Conservation (phyloP, 2,329 filamentous ascomycete genomes). For the Bimuria novae-zelandiae region DNA sequence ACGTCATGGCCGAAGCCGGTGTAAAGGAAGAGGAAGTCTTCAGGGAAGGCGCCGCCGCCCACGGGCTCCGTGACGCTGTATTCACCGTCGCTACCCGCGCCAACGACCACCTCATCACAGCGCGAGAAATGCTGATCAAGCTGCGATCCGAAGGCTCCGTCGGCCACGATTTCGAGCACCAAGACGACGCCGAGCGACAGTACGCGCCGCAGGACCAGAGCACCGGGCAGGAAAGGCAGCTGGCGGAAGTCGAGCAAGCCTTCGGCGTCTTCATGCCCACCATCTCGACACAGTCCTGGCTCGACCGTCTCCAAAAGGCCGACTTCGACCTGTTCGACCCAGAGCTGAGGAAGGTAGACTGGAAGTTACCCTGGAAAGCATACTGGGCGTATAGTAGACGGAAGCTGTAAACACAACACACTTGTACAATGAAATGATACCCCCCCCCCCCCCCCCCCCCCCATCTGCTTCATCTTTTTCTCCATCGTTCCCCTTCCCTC, state of each 20-base stretch:
- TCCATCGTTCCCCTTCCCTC: no score
- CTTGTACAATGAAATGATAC: slow-evolving; percentile 10
- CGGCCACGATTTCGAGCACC: slow-evolving; percentile 88
- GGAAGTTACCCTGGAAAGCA: slow-evolving; percentile 84
- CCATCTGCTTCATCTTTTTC: not conserved
- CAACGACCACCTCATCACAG: slow-evolving; percentile 94
- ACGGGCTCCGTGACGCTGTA: slow-evolving; percentile 83
- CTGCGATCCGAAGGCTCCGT: slow-evolving; percentile 73
- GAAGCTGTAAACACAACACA: slow-evolving; percentile 47
- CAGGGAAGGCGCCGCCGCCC: slow-evolving; percentile 74
- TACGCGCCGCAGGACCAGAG: slow-evolving; percentile 50
- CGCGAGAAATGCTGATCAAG: slow-evolving; percentile 85
- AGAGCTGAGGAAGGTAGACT: slow-evolving; percentile 67
- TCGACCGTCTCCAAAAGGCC: slow-evolving; percentile 74
- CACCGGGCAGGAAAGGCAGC: slow-evolving; percentile 44
- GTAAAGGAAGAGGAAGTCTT: slow-evolving; percentile 90
- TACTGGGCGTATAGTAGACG: slow-evolving; percentile 64
- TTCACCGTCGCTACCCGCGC: slow-evolving; percentile 92
- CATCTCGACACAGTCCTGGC: slow-evolving; percentile 75
- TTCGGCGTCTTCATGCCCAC: slow-evolving; percentile 84
- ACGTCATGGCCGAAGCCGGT: slow-evolving; percentile 82
- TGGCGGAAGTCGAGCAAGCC: slow-evolving; percentile 64
- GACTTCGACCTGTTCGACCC: slow-evolving; percentile 83
- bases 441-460: no score
- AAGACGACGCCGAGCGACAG: slow-evolving; percentile 71